Evolutionary conservation across 352 stramenopile genomes (phyloP), one percentile per base, ranked within the genome.

Genomic region (Phytophthora crassamura): DNA sequence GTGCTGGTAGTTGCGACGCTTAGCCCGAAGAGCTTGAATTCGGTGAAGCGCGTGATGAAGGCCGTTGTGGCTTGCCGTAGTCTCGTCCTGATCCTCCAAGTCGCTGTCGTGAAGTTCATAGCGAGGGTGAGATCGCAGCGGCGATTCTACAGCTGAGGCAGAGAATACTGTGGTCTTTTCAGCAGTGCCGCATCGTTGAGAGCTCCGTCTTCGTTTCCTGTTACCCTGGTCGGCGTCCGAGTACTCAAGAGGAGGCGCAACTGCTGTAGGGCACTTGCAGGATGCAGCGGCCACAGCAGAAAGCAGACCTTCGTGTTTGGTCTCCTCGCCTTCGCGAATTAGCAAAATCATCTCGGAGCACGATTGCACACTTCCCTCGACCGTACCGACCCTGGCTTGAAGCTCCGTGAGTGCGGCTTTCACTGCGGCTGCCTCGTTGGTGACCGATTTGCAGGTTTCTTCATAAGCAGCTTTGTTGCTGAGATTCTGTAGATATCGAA

Each of bases 11-110:
- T 46, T 74, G 42, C 64, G 74, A 50, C 78, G 77, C 54, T 87
- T 89, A 15, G 76, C 69, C 14, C 80, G 69, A 20, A 79, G 70
- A 54, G 61, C 55, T 65, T 88, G 56, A 28, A 90, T 83, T 11
- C 64, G 67, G 12, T 70, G 40, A 3, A 88, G 67, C 4, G 76
- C 70, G 10, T 67, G 48, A 7, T 53, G 49, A 20, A 91, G 67
- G 7, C 69, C 66, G 6, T 46, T 57, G 25, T 40, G 36, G 12
- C 71, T 50, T 15, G 55, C 57, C 12, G 64, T 63, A 38, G 67
- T 47, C 14, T 48, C 55, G 10, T 69, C 53, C 38, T 32, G 35
- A 28, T 39, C 42, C n/a, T 39, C 46, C 36, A 53, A 55, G 7
- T 52, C 34, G 22, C 14, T 65, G 47, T 33, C 50, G n/a, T 25